These are phyloP conservation scores for Boechera stricta DNA, from an alignment of 345 rosid species.

Conservation along the genomic window DNA sequence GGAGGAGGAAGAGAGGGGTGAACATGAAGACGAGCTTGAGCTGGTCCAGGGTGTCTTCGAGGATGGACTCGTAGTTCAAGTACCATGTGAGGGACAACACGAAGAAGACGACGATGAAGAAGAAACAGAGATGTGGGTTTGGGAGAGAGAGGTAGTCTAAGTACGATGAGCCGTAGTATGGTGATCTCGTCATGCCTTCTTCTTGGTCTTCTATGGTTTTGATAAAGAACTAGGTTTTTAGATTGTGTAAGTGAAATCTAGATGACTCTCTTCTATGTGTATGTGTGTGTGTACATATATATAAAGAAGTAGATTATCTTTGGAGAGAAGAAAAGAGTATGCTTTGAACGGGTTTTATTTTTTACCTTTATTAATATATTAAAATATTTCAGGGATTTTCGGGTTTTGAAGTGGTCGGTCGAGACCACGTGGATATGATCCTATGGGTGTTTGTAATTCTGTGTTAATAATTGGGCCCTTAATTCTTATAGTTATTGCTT, in stretches of 20 bases:
- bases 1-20: slow-evolving; percentile 55
- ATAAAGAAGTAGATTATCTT: slow-evolving; percentile 35
- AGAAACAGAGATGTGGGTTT: slow-evolving; percentile 56
- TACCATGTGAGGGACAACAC: slow-evolving; percentile 58
- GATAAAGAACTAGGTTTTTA: neutral
- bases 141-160: slow-evolving; percentile 47
- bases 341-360: slow-evolving; percentile 21
- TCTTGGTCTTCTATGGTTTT: slow-evolving; percentile 36
- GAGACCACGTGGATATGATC: slow-evolving; percentile 47
- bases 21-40: slow-evolving; percentile 51
- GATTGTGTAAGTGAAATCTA: slow-evolving; percentile 29
- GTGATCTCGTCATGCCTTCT: slow-evolving; percentile 46
- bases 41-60: slow-evolving; percentile 54
- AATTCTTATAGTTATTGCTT: slow-evolving; percentile 34
- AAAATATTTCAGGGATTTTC: slow-evolving; percentile 27
- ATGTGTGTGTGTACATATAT: neutral
- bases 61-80: slow-evolving; percentile 58
- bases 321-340: slow-evolving; percentile 34
- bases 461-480: neutral
- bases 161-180: slow-evolving; percentile 46
- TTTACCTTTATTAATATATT: slow-evolving; percentile 16
- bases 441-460: slow-evolving; percentile 29
- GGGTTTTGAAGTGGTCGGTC: slow-evolving; percentile 44
- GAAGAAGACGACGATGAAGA: slow-evolving; percentile 50
- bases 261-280: slow-evolving; percentile 13